Base-by-base conservation (phyloP, 345 rosid species). In the Mangifera indica region DNA sequence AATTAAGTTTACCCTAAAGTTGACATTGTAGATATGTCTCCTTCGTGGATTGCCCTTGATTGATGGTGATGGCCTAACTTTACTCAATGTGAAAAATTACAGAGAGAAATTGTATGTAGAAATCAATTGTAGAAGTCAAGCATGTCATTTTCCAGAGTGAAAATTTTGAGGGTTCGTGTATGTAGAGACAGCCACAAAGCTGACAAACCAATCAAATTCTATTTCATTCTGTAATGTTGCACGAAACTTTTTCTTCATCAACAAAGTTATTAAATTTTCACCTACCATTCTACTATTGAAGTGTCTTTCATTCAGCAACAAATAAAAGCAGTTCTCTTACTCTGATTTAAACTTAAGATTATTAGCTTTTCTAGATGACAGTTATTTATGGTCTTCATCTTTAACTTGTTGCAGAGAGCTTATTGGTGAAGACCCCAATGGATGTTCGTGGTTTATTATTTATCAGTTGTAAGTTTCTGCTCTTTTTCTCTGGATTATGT, bases 401-500 rank as follows among this genome's bases (percentile, higher is more conserved):
- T 10, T 7, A 26, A 60, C 7, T n/a, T 55, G 63, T 21, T 10
- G 34, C 42, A 29, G 44, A 3, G 20, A 34, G 63, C 17, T 21
- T 20, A n/a, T 29, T 8, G 42, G 20, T 40, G 12, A 14, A 15
- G 51, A 37, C 53, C 52, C 20, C 49, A 51, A 77, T 71, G 72
- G 25, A 66, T 20, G 40, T 4, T 37, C 14, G 42, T 53, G 18
- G 76, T 56, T 18, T 37, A 6, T 2, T 34, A 24, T 9, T 73
- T 18, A 4, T 53, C 25, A 46, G 12, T 21, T 40, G 7, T 18
- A 14, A 10, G 57, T 24, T 55, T 40, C 51, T 67, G 13, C 2
- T 71, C 55, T 58, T 64, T 24, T 61, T 45, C 26, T 37, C 24
- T 18, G 14, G 61, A 22, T 12, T 67, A 60, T 66, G 60, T 21